Evolutionary conservation across 208 protist genomes (phyloP), one percentile per base, ranked within the genome.

Genomic region (Crithidia bombi): DNA sequence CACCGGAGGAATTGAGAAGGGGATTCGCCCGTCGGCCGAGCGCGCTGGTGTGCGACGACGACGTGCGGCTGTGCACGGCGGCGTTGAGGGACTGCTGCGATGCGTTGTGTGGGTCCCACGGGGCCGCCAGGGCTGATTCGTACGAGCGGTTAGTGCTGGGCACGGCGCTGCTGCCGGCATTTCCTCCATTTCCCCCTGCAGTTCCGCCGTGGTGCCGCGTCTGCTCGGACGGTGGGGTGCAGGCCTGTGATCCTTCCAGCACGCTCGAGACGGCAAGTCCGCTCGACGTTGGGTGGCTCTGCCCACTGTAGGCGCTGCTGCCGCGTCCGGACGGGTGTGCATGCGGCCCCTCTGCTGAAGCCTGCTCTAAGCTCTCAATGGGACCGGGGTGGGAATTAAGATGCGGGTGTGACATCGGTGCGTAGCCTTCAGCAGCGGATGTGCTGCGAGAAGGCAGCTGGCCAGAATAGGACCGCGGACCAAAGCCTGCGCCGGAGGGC

Each of bases 221-320:
- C 35, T 83, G 54, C 57, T 75, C 85, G 30, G 62, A 80, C 21
- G 89, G 89, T n/a, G 89, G 89, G 19, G 89, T 94, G 75, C 89
- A 91, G 41, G 89, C 84, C 25, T 75, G 79, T 10, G 83, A 92
- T 12, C 67, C 51, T 39, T 84, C 78, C 10, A 69, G n/a, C 39
- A 66, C 63, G 52, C 62, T 76, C 0, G 62, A 69, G 15, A 74
- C 33, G 11, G 69, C 59, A 12, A 41, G 57, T 11, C n/a, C 68
- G 35, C 68, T 73, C 1, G 74, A 43, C 23, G 26, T 23, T 19
- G 26, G 26, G 23, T 38, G 59, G 35, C 41, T 69, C 44, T 69
- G 36, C 0, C 46, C 64, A 35, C 58, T 39, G 51, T 74, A 43
- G n/a, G 54, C 38, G 21, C 63, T 76, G 21, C 63, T 76, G 28